phyloP scores from a whole-genome alignment of 192 early-diverging fungal genomes.

The Phlyctochytrium bullatum region DNA sequence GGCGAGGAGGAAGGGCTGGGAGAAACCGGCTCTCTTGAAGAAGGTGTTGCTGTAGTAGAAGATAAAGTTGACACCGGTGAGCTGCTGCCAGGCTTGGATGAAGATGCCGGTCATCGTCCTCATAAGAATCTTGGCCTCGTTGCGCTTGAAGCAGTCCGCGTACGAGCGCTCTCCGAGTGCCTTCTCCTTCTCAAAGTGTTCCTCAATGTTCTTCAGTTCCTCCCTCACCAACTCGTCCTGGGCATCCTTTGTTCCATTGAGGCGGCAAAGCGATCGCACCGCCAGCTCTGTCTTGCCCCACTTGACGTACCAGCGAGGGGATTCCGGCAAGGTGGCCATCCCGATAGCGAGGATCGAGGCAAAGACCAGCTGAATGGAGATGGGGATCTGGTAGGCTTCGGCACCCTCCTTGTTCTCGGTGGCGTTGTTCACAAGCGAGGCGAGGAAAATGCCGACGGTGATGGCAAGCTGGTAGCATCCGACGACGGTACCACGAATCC shows the following conservation, averaged over 20 bases:
- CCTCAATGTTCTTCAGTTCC: conserved; percentile 75
- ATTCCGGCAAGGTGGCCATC: conserved; percentile 39
- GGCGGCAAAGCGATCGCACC: conserved; percentile 8
- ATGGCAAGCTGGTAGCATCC: conserved; percentile 45
- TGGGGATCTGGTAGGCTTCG: conserved; percentile 28
- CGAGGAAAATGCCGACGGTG: conserved; percentile 38
- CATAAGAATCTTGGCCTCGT: conserved; percentile 27
- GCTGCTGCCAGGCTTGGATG: conserved; percentile 69
- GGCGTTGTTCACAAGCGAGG: conserved; percentile 31
- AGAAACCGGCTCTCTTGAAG: conserved; percentile 35
- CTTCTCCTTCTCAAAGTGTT: conserved; percentile 60
- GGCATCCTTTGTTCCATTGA: conserved; percentile 18
- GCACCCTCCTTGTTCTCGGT: conserved; percentile 18
- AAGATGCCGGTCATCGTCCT: conserved; percentile 67
- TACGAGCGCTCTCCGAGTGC: conserved; percentile 35
- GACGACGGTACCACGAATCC: conserved; percentile 42
- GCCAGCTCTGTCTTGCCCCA: conserved; percentile 17
- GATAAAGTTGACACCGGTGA: conserved; percentile 81
- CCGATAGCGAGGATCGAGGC: conserved; percentile 20
- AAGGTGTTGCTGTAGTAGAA: conserved; percentile 65
- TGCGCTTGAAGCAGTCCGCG: conserved; percentile 27
- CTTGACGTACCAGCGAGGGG: conserved; percentile 30
- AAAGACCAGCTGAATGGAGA: conserved; percentile 29
- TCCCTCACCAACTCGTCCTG: no score
- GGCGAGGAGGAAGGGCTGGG: conserved; percentile 39